A percentile compares a stretch with the other conserved stretches of the same genome.
These are phyloP conservation scores for Botrytis paeoniae DNA, from an alignment of 2,329 filamentous ascomycete genomes.

Conservation along the genomic window DNA sequence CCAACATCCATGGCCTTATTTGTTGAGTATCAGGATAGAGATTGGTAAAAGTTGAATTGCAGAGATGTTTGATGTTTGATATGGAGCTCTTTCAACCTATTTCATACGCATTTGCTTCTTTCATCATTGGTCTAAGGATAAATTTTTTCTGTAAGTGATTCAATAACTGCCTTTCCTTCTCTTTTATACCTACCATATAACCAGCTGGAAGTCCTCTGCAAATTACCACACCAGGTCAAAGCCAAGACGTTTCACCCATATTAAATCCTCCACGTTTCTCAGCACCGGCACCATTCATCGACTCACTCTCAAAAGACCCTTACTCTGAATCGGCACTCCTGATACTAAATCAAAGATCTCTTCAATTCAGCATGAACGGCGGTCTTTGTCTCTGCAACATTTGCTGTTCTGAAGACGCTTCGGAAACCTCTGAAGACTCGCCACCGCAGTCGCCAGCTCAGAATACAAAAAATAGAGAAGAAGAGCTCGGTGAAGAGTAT, in stretches of 20 bases:
- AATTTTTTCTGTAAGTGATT: neutral
- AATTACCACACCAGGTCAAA: accelerated
- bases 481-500: neutral
- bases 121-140: neutral
- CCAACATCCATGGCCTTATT: accelerated
- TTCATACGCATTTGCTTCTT: neutral
- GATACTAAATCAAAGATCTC: neutral
- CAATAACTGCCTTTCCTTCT: accelerated
- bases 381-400: neutral
- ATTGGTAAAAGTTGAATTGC: neutral
- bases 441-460: neutral
- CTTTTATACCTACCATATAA: neutral
- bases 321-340: neutral
- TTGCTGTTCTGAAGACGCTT: neutral
- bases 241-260: accelerated
- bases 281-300: neutral
- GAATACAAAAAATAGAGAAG: neutral
- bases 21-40: accelerated
- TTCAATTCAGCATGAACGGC: neutral
- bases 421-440: neutral
- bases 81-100: too few species aligned
- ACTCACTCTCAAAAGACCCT: too few species aligned
- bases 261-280: neutral
- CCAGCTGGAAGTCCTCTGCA: neutral
- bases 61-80: neutral